These are phyloP conservation scores for Rhodamnia rubescens DNA, from an alignment of 345 rosid species.

Conservation along the genomic window DNA sequence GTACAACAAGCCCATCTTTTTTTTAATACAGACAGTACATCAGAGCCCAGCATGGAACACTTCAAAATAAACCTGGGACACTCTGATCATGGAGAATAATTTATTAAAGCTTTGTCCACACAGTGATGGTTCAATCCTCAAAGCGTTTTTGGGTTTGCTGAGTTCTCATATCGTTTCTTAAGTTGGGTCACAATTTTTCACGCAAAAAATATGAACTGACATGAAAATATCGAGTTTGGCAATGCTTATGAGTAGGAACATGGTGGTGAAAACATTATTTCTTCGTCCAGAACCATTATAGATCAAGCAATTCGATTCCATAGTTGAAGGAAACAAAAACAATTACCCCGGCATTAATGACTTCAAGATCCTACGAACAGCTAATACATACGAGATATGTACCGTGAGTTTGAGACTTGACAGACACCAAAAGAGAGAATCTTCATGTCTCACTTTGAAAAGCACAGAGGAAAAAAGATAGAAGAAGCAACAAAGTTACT, in stretches of 20 bases:
- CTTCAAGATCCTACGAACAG: neutral
- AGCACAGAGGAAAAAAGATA: neutral
- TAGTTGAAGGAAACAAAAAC: neutral
- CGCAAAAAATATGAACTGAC: neutral
- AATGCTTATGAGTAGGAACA: neutral
- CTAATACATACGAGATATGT: neutral
- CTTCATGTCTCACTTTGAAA: neutral
- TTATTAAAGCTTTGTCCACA: neutral
- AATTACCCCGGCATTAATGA: neutral
- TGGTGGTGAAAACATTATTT: neutral
- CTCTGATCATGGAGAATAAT: constrained; percentile 8
- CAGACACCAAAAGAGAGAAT: neutral
- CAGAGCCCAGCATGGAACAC: constrained; percentile 1
- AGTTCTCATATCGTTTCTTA: neutral
- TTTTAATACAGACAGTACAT: neutral
- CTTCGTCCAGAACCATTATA: neutral
- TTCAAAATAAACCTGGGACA: constrained; percentile 8
- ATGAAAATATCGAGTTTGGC: neutral
- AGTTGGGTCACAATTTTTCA: neutral
- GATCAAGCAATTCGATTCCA: neutral
- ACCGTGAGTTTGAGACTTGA: neutral
- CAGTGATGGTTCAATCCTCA: neutral
- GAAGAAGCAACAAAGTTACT: neutral
- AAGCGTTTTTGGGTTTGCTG: neutral
- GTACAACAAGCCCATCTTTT: constrained; percentile 1